Evolutionary conservation across 2,329 filamentous ascomycete species (phyloP).

Genomic region (Fusarium sp.): DNA sequence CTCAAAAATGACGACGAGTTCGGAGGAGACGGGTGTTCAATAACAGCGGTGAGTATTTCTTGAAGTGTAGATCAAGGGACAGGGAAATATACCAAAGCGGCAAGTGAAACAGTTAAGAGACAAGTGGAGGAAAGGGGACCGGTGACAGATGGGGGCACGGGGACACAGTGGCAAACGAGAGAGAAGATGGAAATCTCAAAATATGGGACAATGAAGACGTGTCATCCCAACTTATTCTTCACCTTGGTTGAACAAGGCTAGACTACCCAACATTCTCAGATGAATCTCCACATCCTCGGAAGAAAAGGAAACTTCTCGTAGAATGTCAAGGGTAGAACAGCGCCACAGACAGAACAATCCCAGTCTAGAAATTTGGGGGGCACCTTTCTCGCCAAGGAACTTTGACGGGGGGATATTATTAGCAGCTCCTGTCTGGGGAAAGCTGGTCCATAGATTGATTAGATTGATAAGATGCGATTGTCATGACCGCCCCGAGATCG

Average conservation of each 20-base stretch:
- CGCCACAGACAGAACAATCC: background rate
- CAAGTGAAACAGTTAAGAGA: background rate
- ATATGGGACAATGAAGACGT: background rate
- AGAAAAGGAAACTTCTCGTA: background rate
- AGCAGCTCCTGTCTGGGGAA: conserved; percentile 31
- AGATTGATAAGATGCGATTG: conserved; percentile 42
- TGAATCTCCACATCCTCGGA: background rate
- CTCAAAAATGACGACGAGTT: background rate
- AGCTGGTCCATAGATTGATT: conserved; percentile 27
- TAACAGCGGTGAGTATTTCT: background rate
- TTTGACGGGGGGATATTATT: conserved; percentile 21
- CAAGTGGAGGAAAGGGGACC: background rate
- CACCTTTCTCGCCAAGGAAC: conserved; percentile 2
- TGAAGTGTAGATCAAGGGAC: background rate
- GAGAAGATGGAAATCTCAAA: background rate
- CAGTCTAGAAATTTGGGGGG: background rate
- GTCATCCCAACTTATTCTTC: background rate
- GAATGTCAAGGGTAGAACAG: background rate
- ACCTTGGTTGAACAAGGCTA: background rate
- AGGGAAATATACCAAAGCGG: background rate
- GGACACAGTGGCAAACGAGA: background rate
- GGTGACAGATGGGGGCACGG: background rate
- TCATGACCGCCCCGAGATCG: conserved; percentile 30
- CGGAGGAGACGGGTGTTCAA: background rate
- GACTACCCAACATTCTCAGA: background rate